Conservation (phyloP, 495 filamentous ascomycete species). For the Lasiosphaeris hirsuta region DNA sequence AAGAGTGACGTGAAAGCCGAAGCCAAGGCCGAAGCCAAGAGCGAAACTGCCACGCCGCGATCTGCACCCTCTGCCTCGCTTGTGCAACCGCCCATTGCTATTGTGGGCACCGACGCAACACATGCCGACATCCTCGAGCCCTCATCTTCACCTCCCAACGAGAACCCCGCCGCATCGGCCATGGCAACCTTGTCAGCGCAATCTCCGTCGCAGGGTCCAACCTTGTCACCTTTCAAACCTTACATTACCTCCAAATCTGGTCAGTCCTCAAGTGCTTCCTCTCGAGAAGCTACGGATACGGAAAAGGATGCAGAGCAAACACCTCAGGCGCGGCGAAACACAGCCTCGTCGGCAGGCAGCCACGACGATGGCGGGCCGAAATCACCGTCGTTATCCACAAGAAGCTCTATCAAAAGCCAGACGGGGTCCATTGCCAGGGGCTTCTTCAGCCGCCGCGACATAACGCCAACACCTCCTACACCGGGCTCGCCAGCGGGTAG, state of each 20-base stretch:
- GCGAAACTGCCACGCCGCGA: slow-evolving; percentile 27
- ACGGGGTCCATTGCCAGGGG: slow-evolving; percentile 34
- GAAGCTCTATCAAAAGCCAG: slow-evolving; percentile 36
- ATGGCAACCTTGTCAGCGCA: slow-evolving; percentile 68
- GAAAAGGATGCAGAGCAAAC: slow-evolving; percentile 34
- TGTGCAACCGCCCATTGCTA: slow-evolving; percentile 58
- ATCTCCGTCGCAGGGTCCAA: slow-evolving; percentile 50
- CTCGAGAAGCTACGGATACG: slow-evolving; percentile 30
- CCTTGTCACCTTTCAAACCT: slow-evolving; percentile 46
- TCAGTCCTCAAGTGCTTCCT: slow-evolving; percentile 41
- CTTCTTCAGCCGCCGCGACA: slow-evolving; percentile 41
- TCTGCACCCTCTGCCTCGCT: slow-evolving; percentile 55
- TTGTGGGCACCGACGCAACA: slow-evolving; percentile 59
- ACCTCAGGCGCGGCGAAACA: slow-evolving; percentile 43
- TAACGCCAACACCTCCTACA: slow-evolving; percentile 18
- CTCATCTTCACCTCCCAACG: slow-evolving; percentile 45
- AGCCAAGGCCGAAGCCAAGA: slow-evolving; percentile 27
- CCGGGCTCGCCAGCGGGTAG: slow-evolving; percentile 25
- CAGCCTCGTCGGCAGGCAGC: slow-evolving; percentile 36
- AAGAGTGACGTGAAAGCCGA: slow-evolving; percentile 20
- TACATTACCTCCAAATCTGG: slow-evolving; percentile 36
- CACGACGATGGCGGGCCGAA: slow-evolving; percentile 23
- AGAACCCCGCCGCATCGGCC: slow-evolving; percentile 52
- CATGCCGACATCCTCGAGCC: slow-evolving; percentile 55
- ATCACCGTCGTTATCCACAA: slow-evolving; percentile 35